A percentile compares a stretch with the other conserved stretches of the same genome.
phyloP scores from a whole-genome alignment of 1,284 basidiomycete genomes.

The Cerrena zonata region DNA sequence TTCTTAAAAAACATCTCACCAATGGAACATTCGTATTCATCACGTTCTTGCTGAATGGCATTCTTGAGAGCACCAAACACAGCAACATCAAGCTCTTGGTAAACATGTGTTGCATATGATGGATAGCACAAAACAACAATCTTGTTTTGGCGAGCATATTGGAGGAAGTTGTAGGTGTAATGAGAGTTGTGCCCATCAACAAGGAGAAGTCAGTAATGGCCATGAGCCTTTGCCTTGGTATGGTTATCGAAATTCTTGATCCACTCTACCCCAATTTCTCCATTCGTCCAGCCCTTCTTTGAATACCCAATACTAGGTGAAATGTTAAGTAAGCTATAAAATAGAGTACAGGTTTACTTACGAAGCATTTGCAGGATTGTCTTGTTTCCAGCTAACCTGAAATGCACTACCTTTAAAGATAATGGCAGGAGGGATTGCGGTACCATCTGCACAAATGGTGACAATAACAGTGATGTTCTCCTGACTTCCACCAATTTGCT shows the following conservation, averaged over 20 bases:
- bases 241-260: conserved; percentile 32
- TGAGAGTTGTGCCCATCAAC: conserved; percentile 43
- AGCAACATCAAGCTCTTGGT: conserved; percentile 37
- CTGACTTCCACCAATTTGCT: conserved; percentile 24
- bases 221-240: conserved; percentile 28
- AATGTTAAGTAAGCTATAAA: not conserved
- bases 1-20: conserved; percentile 13
- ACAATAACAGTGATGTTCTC: conserved; percentile 38
- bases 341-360: conserved; percentile 20
- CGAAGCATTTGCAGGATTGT: conserved; percentile 34
- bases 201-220: conserved; percentile 26
- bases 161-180: conserved; percentile 33
- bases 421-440: conserved; percentile 23
- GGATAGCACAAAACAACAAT: conserved; percentile 39
- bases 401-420: conserved; percentile 37
- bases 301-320: conserved; percentile 29
- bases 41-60: conserved; percentile 15
- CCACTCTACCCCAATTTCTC: conserved; percentile 33
- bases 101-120: conserved; percentile 37
- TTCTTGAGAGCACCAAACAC: conserved; percentile 20
- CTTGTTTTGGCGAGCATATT: conserved; percentile 26
- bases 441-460: conserved; percentile 35
- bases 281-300: conserved; percentile 32
- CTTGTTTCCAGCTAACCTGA: conserved; percentile 30
- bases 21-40: conserved; percentile 17